Evolutionary conservation across 2,329 filamentous ascomycete species (phyloP).

Genomic region (Coniella vitis): DNA sequence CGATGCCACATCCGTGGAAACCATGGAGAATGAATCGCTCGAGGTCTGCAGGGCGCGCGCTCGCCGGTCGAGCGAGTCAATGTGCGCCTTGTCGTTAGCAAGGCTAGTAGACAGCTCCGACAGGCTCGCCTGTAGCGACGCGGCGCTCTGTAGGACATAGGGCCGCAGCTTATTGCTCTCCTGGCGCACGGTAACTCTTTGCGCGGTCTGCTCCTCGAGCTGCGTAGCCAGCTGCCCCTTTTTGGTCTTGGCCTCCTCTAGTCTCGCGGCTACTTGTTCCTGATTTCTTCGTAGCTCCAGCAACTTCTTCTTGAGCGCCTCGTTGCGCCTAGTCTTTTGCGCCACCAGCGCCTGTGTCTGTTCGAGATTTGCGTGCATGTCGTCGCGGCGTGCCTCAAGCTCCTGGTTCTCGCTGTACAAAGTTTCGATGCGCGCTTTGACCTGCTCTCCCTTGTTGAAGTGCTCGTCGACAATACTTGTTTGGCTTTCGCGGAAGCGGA

Average conservation of each 20-base stretch:
- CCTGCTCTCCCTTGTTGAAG: conserved; percentile 83
- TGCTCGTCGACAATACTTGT: conserved; percentile 85
- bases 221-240: conserved; percentile 68
- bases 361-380: conserved; percentile 73
- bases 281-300: conserved; percentile 76
- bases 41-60: conserved; percentile 89
- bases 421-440: conserved; percentile 80
- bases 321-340: conserved; percentile 79
- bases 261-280: conserved; percentile 71
- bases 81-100: conserved; percentile 70
- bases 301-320: conserved; percentile 76
- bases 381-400: conserved; percentile 70
- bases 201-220: conserved; percentile 65
- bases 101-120: conserved; percentile 76
- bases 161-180: conserved; percentile 86
- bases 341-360: conserved; percentile 75
- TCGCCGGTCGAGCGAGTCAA: conserved; percentile 80
- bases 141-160: conserved; percentile 85
- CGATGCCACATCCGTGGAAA: conserved; percentile 75
- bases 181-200: conserved; percentile 65
- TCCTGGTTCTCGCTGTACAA: conserved; percentile 82
- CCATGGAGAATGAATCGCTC: conserved; percentile 79
- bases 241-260: conserved; percentile 76
- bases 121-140: conserved; percentile 72
- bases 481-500: conserved; percentile 91